Base-by-base conservation (phyloP, 345 rosid species). In the Acer negundo region DNA sequence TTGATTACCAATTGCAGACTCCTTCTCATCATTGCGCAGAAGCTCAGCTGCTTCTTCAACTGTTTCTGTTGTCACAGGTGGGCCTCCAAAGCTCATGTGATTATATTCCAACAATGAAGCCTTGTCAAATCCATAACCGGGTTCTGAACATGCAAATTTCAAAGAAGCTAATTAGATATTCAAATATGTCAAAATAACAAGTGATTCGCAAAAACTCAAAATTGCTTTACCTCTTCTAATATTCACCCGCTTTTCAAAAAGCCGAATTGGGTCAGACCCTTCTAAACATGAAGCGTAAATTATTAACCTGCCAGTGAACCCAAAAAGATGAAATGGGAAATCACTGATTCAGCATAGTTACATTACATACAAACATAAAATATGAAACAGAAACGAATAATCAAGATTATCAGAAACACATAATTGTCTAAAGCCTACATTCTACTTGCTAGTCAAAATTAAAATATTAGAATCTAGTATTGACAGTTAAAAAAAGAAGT, bases 81-180 rank as follows among this genome's bases (percentile, higher is more conserved):
- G 94, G 64, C 98, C 99, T 71, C 99, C 99, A 77, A 91, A 95
- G 88, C 90, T 90, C 99, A 95, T 95, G 86, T 88, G 98, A 84
- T 93, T 92, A 82, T 93, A 95, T 65, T 90, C 87, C 84, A 92
- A 59, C 83, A 95, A 76, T 6, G 92, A 86, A 31, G 81, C 78
- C 84, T 91, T 89, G 86, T 93, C 87, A 64, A 95, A 91, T 79
- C 92, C 93, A 83, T 95, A 95, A 63, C 96, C 91, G 75, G 95
- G 87, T 82, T 94, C 98, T 94, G 84, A 62, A 85, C 58, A 66
- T 75, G 72, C 22, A 62, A 80, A 67, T 19, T 46, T 24, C 2
- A 75, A 66, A 53, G 49, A 73, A 76, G 73, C 47, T 74, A 78
- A 64, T 65, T 19, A 49, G 70, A 62, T 16, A 62, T 44, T 7